Base-by-base conservation (phyloP, 306 rosid species). In the Alnus glutinosa region DNA sequence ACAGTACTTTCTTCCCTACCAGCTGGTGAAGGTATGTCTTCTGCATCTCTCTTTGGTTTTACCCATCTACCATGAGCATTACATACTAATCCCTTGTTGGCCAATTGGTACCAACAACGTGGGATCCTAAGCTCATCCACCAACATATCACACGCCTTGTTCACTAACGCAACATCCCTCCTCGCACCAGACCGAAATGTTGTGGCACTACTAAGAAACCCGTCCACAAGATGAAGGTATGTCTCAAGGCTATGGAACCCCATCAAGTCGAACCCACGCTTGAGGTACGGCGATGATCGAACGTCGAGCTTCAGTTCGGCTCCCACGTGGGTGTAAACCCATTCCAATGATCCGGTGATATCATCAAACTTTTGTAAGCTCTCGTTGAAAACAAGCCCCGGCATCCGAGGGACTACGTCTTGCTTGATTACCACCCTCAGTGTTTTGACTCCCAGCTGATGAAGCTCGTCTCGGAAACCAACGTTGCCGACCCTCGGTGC, bases 31-130 rank as follows among this genome's bases (percentile, higher is more conserved):
- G 97, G 97, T 44, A 92, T 78, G 68, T 92, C 94, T 50, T 92
- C 94, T 0, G 78, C 78, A 55, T 87, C 89, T 86, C 92, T 85
- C 55, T 59, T 86, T 46, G 92, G 91, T 66, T 84, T 92, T 32
- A 92, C 97, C 97, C 97, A 92, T 87, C 94, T 84, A 28, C 97
- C 97, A 55, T 87, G 79, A 71, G 36, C 81, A 58, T 90, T 90
- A 52, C 88, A 64, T 10, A 92, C 90, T 78, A 90, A 74, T 7
- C 94, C 97, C 58, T 89, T 90, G 66, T 92, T 85, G 11, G 88
- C 87, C 76, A 86, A 70, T 54, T 88, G 93, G 82, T 84, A 88
- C 97, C 97, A 92, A 75, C 80, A 88, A 11, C 75, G 86, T 14
- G 97, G 93, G 9, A 92, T 86, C 52, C 83, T 81, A 2, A 92